A percentile compares a stretch with the other conserved stretches of the same genome.
Conservation (phyloP, 176 grass and related monocot species). For the Carex littledalei region DNA sequence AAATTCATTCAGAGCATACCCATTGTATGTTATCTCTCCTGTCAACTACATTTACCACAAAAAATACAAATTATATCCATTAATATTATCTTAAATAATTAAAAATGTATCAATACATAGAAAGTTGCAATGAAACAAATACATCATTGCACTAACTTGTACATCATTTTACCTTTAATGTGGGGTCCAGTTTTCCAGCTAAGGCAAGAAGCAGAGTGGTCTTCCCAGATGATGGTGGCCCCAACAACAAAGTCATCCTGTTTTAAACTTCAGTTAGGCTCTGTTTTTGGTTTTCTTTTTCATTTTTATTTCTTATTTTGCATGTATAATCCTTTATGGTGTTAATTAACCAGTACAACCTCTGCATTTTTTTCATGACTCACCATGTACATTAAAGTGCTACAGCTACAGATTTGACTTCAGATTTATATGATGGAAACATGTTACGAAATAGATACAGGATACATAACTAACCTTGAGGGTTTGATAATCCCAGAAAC, state of each 20-base stretch:
- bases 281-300: neutral
- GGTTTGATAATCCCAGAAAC: constrained; percentile 57
- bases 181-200: constrained; percentile 77
- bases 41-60: neutral
- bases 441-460: neutral
- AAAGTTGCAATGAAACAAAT: neutral
- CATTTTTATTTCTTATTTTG: neutral
- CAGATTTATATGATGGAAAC: neutral
- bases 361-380: neutral
- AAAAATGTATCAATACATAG: neutral
- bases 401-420: neutral
- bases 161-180: constrained; percentile 23
- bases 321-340: neutral
- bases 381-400: neutral
- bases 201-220: constrained; percentile 79
- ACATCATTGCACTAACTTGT: neutral
- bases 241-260: constrained; percentile 87
- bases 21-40: constrained; percentile 84
- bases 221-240: constrained; percentile 95
- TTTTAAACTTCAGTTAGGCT: neutral
- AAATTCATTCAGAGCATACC: constrained; percentile 53
- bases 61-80: constrained; percentile 5
- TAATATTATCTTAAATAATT: neutral
- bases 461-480: constrained; percentile 35
- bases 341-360: neutral